A percentile compares a stretch with the other conserved stretches of the same genome.
These are phyloP conservation scores for Dictyostelium discoideum DNA, from an alignment of 78 protist species.

Conservation along the genomic window DNA sequence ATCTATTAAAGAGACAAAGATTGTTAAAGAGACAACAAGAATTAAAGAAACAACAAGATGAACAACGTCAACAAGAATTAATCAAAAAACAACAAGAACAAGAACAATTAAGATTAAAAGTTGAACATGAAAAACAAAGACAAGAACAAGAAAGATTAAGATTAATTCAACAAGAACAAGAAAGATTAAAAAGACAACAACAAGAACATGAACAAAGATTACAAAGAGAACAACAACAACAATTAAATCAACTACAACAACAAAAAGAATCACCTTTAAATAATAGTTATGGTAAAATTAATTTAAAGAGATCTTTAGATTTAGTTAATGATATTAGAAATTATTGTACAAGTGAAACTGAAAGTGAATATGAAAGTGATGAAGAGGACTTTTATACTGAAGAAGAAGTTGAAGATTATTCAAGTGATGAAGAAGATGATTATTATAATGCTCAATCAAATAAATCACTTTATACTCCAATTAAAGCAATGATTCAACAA, in stretches of 20 bases:
- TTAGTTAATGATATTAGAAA: conserved; percentile 67
- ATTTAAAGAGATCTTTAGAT: conserved; percentile 59
- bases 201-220: not conserved
- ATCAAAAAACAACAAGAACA: conserved; percentile 24
- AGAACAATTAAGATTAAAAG: not conserved
- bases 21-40: conserved; percentile 1
- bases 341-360: conserved; percentile 55
- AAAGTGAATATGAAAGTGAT: conserved; percentile 24
- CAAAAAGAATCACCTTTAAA: not conserved
- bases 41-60: conserved; percentile 21
- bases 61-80: conserved; percentile 13
- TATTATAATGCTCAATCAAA: not conserved
- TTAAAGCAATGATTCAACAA: conserved; percentile 17
- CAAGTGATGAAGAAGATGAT: conserved; percentile 40
- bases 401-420: conserved; percentile 38
- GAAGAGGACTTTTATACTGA: conserved; percentile 51
- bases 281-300: conserved; percentile 3
- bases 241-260: not conserved
- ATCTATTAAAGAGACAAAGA: not conserved
- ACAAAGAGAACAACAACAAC: conserved; percentile 6
- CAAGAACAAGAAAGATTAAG: not conserved
- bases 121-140: not conserved
- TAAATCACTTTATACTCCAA: conserved; percentile 13
- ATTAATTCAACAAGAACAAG: conserved; percentile 13
- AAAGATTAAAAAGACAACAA: conserved; percentile 1